Percentiles rank a stretch among this genome's conserved stretches.
phyloP scores from a whole-genome alignment of 2,329 filamentous ascomycete species.

The Colletotrichum kahawae region DNA sequence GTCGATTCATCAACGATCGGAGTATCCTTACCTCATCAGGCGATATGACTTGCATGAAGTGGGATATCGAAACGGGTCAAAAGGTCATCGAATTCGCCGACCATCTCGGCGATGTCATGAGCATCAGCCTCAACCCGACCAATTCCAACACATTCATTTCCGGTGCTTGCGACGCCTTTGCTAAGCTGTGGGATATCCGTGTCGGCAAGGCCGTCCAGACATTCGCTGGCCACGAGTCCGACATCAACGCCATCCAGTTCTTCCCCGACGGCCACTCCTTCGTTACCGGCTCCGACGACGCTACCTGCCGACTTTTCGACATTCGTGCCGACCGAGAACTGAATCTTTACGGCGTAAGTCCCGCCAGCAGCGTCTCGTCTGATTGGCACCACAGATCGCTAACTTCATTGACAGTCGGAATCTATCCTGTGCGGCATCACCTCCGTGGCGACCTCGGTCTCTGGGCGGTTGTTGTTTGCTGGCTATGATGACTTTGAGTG shows the following conservation, averaged over 20 bases:
- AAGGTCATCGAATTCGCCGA: conserved; percentile 99
- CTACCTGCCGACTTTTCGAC: conserved; percentile 95
- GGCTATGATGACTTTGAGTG: conserved; percentile 99
- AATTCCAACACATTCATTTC: conserved; percentile 99
- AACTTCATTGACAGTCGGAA: conserved; percentile 71
- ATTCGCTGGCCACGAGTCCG: conserved; percentile 96
- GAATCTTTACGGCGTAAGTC: conserved; percentile 70
- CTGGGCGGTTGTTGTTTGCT: conserved; percentile 91
- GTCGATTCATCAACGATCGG: conserved; percentile 97
- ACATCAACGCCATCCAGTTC: conserved; percentile 99
- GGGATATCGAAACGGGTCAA: conserved; percentile 97
- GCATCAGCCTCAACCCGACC: conserved; percentile 98
- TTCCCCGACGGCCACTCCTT: conserved; percentile 99
- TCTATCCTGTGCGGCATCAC: conserved; percentile 98
- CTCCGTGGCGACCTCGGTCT: conserved; percentile 97
- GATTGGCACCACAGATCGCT: conserved; percentile 7
- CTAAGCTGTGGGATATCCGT: conserved; percentile 98
- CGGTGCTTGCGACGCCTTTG: conserved; percentile 98
- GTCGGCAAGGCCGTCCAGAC: conserved; percentile 98
- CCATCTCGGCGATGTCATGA: conserved; percentile 98
- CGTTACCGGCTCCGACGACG: conserved; percentile 96
- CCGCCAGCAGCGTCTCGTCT: not conserved
- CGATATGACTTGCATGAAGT: conserved; percentile 99
- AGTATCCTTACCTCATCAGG: conserved; percentile 97
- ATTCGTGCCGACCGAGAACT: conserved; percentile 89